Base-by-base conservation (phyloP, 1,284 basidiomycete genomes). In the Coniophora puteana region DNA sequence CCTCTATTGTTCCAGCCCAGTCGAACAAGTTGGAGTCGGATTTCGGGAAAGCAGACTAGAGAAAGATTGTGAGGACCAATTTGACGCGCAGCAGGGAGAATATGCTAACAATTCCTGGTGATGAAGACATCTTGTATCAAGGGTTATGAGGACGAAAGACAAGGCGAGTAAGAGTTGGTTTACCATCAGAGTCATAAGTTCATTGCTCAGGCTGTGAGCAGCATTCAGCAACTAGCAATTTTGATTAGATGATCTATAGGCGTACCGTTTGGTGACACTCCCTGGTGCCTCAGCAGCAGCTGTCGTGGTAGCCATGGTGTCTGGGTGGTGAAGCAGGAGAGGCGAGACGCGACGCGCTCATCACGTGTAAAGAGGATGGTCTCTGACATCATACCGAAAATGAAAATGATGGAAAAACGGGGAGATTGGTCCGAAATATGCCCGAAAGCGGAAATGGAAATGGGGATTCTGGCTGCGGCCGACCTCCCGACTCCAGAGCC, bases 121-220 rank as follows among this genome's bases (percentile, higher is more conserved):
- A 87, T 34, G 83, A 78, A 42, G 87, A 86, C 88, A 90, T 89
- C 87, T n/a, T n/a, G n/a, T 90, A 45, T 37, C n/a, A 16, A 8
- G 29, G n/a, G 31, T 20, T 36, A 24, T 10, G 34, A 41, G 46
- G 37, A 41, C 10, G 12, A 20, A 14, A 18, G 28, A 44, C n/a
- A 20, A n/a, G 14, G 20, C 14, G 12, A 25, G 13, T 42, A 18
- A 11, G n/a, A 5, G 14, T 14, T 21, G 18, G 58, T 81, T 51
- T 48, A 87, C 87, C 87, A 90, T 89, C 37, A 90, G 68, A 24
- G 81, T 82, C 88, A 90, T 90, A 14, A 90, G 75, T 65, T 90
- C 87, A 57, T 72, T 89, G 51, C 78, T 78, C 42, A 90, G 71
- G 42, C 88, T 86, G 45, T 29, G 17, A 28, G 33, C 23, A 37